Evolutionary conservation across 352 stramenopile species (phyloP).

Genomic region (Pythium brachiatum): DNA sequence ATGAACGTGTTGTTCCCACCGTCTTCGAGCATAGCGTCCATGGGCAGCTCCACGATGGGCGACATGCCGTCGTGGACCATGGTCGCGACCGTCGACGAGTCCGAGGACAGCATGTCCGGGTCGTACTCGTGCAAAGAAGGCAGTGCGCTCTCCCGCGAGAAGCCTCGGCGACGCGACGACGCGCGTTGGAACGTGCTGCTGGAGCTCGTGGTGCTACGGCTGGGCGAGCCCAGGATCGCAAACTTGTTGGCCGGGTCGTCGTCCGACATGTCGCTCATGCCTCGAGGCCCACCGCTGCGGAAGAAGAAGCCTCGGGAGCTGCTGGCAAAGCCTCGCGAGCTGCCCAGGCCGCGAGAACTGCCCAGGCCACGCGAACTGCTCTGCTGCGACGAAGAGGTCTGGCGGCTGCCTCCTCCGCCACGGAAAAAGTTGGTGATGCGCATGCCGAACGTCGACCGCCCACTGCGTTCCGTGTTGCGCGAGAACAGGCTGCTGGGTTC

Average conservation of each 20-base stretch:
- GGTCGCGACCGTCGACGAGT: conserved; percentile 41
- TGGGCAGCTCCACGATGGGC: conserved; percentile 43
- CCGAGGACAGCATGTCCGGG: conserved; percentile 27
- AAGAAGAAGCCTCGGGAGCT: conserved; percentile 21
- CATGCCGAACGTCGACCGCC: conserved; percentile 38
- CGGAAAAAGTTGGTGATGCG: conserved; percentile 74
- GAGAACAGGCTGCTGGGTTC: conserved; percentile 43
- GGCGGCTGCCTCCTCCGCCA: conserved; percentile 29
- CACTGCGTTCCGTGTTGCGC: conserved; percentile 15
- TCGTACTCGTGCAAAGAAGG: conserved; percentile 71
- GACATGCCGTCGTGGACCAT: conserved; percentile 43
- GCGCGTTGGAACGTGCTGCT: conserved; percentile 34
- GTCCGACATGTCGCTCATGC: conserved; percentile 8
- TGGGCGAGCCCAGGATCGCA: conserved; percentile 30
- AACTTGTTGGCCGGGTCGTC: conserved; percentile 26
- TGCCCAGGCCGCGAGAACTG: conserved; percentile 9
- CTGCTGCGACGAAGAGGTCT: conserved; percentile 30
- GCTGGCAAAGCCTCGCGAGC: conserved; percentile 19
- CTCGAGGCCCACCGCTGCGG: conserved; percentile 15
- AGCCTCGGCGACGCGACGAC: conserved; percentile 32
- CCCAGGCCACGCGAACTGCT: neutral
- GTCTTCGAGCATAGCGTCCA: conserved; percentile 54
- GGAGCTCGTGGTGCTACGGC: conserved; percentile 17
- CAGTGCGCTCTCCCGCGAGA: conserved; percentile 33
- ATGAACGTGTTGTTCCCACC: conserved; percentile 26